A percentile compares a stretch with the other conserved stretches of the same genome.
These are phyloP conservation scores for Globisporangium recalcitrans DNA, from an alignment of 352 stramenopile species.

Conservation along the genomic window DNA sequence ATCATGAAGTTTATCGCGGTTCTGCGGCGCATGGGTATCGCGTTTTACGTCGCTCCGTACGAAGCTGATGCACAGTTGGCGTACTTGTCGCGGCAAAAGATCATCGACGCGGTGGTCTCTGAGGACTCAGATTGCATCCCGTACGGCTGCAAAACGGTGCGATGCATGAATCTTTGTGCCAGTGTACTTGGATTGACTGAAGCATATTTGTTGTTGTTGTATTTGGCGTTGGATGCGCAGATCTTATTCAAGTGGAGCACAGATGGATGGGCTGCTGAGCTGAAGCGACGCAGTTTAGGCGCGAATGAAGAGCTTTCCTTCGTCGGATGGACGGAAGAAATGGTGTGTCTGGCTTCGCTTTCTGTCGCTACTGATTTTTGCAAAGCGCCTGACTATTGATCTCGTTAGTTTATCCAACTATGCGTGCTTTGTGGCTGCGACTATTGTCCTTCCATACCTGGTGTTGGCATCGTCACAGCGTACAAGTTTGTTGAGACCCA, in stretches of 20 bases:
- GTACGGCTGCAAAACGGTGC: conserved; percentile 87
- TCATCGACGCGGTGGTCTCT: conserved; percentile 94
- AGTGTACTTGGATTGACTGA: background rate
- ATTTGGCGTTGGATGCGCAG: conserved; percentile 14
- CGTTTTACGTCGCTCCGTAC: conserved; percentile 95
- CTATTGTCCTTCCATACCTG: conserved; percentile 74
- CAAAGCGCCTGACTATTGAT: background rate
- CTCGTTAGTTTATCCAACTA: conserved; percentile 60
- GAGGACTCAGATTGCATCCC: conserved; percentile 96
- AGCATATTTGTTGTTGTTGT: background rate
- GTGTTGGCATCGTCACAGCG: conserved; percentile 79
- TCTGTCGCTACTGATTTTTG: too few relatives aligned
- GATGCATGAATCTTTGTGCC: background rate
- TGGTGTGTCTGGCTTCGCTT: conserved; percentile 33
- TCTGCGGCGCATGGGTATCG: conserved; percentile 64
- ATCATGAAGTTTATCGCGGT: conserved; percentile 56
- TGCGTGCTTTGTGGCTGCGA: conserved; percentile 88
- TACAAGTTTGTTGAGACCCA: conserved; percentile 66
- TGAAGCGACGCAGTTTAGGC: conserved; percentile 76
- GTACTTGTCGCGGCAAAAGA: conserved; percentile 81
- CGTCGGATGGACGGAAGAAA: conserved; percentile 80
- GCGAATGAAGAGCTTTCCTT: conserved; percentile 82
- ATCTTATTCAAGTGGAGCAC: conserved; percentile 94
- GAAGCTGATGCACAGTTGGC: conserved; percentile 97
- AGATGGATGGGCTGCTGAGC: conserved; percentile 81